Conservation (phyloP, 345 rosid genomes). For the Pelargonium nanum region DNA sequence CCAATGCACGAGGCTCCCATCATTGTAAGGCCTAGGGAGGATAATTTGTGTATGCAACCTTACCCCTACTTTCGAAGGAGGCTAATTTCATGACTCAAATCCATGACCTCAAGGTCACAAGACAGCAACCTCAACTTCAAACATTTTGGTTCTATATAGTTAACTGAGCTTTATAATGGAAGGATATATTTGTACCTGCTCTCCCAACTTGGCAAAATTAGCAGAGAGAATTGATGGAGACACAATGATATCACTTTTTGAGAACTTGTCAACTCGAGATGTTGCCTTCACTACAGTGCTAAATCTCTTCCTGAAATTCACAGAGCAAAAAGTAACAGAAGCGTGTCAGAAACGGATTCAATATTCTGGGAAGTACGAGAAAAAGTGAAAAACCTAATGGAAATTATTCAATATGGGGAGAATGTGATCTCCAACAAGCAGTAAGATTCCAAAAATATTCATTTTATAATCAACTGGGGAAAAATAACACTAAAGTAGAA, state of each 20-base stretch:
- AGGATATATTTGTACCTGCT: conserved; percentile 43
- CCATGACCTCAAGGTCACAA: background rate
- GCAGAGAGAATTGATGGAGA: conserved; percentile 97
- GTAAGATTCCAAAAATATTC: background rate
- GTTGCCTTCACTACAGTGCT: conserved; percentile 62
- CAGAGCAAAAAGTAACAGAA: conserved; percentile 3
- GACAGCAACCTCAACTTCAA: background rate
- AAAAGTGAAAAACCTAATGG: background rate
- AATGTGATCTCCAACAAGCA: background rate
- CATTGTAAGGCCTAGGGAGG: too few species aligned
- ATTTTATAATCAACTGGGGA: background rate
- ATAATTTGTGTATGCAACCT: too few species aligned
- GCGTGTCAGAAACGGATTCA: conserved; percentile 6
- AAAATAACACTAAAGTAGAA: background rate
- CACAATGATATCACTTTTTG: conserved; percentile 76
- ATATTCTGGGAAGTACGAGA: background rate
- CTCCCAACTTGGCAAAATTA: conserved; percentile 83
- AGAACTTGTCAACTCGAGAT: conserved; percentile 85
- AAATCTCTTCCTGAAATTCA: conserved; percentile 36
- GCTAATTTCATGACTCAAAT: background rate
- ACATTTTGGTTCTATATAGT: background rate
- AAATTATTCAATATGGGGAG: background rate
- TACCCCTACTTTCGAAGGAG: too few species aligned
- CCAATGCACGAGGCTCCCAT: too few species aligned
- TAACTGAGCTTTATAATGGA: background rate